Conservation (phyloP, 169 alveolate species). For the Babesia microti region DNA sequence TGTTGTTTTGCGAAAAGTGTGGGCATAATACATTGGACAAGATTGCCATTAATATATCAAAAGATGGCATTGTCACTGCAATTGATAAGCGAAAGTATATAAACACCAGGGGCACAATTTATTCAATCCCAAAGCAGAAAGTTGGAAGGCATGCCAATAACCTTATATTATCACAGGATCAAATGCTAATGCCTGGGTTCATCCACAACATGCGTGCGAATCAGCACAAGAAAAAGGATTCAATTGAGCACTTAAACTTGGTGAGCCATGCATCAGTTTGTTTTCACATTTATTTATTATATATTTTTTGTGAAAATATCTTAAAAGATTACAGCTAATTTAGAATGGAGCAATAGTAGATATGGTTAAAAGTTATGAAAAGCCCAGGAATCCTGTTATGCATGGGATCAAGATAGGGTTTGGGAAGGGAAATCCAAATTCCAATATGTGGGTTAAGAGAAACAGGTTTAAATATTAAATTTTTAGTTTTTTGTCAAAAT, state of each 20-base stretch:
- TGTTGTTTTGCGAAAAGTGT: slow-evolving; percentile 73
- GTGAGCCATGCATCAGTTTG: slow-evolving; percentile 9
- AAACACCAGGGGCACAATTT: slow-evolving; percentile 58
- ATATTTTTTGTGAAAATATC: too few species aligned
- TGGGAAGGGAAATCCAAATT: slow-evolving; percentile 48
- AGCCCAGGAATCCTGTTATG: neutral
- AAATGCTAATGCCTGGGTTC: slow-evolving; percentile 43
- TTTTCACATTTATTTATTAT: slow-evolving; percentile 1
- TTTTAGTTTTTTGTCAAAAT: neutral
- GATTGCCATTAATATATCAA: slow-evolving; percentile 31
- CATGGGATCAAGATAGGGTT: slow-evolving; percentile 12
- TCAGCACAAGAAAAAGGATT: slow-evolving; percentile 24
- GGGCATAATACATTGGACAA: slow-evolving; percentile 74
- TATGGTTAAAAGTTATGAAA: too few species aligned
- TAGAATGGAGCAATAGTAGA: neutral
- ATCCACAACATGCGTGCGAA: slow-evolving; percentile 23
- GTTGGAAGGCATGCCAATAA: slow-evolving; percentile 36
- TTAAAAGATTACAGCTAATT: too few species aligned
- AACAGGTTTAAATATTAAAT: slow-evolving; percentile 17
- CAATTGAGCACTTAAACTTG: slow-evolving; percentile 26
- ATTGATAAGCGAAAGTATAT: slow-evolving; percentile 47
- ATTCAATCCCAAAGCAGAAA: slow-evolving; percentile 42
- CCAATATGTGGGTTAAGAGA: slow-evolving; percentile 43
- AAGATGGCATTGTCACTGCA: slow-evolving; percentile 28
- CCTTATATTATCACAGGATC: slow-evolving; percentile 47